Evolutionary conservation across 805 yeast species (phyloP), one percentile per base, ranked within the genome.

Genomic region (Teunomyces kruisii): DNA sequence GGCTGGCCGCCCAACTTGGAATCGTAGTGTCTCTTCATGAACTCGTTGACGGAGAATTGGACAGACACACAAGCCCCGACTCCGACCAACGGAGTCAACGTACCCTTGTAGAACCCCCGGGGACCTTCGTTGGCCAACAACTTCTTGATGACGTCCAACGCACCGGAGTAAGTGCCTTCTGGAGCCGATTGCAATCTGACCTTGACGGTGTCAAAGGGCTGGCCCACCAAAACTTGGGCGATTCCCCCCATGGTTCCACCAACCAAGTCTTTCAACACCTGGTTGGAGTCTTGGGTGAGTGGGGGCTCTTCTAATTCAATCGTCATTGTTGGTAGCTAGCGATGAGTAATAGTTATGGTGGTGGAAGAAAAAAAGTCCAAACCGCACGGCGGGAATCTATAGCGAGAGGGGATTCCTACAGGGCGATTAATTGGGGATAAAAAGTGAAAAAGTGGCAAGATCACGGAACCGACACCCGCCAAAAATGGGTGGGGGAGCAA

Each of bases 11-110:
- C 64, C 36, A 75, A 69, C 51, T 77, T 76, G 16, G 61, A 61
- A 41, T 69, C 70, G 59, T 86, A 90, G 48, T 75, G 70, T 57
- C 97, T 76, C 68, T 94, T 94, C 96, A 92, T 89, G 58, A 77
- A 85, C 65, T 94, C 98, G 59, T 91, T 91, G 30, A 89, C 96
- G 38, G 96, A 94, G 61, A 94, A 94, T 67, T 94, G 99, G 32
- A 92, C 87, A 7, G 96, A 88, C 9, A 94, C 97, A 74, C 97
- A 91, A 0, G 96, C 96, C 42, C 99, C 99, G n/a, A 92, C 76
- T 6, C 77, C 77, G 33, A 72, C 60, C 53, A 71, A 64, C 6
- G 76, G 75, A 10, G 76, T 72, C 57, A 72, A 67, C 15, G 77
- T 70, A 14, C 77, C 77, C 48, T 72, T 72, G 51, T 72, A 72